A percentile compares a stretch with the other conserved stretches of the same genome.
These are phyloP conservation scores for Nakazawaea holstii DNA, from an alignment of 805 yeast genomes.

Conservation along the genomic window DNA sequence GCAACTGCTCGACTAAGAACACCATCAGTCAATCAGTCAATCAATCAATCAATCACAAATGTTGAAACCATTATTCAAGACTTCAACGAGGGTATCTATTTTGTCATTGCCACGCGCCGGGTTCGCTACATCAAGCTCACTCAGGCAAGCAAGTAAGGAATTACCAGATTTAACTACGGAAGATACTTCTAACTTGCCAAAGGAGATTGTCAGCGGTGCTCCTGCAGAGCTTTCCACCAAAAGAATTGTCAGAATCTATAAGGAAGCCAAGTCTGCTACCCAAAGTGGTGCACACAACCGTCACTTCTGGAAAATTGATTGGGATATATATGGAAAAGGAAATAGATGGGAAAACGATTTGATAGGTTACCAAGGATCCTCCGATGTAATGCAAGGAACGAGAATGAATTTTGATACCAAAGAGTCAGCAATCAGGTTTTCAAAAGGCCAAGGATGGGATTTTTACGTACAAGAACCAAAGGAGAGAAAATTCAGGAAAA, in stretches of 20 bases:
- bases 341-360: conserved; percentile 88
- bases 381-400: conserved; percentile 80
- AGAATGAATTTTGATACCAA: conserved; percentile 66
- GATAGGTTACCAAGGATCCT: conserved; percentile 77
- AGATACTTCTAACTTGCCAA: conserved; percentile 29
- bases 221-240: conserved; percentile 56
- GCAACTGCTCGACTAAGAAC: no score
- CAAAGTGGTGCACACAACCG: conserved; percentile 62
- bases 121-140: neutral
- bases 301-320: conserved; percentile 68
- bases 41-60: neutral
- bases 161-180: conserved; percentile 11
- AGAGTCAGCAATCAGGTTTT: conserved; percentile 75
- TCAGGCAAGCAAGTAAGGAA: neutral
- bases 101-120: neutral
- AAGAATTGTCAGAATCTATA: conserved; percentile 71
- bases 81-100: neutral
- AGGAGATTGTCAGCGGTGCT: conserved; percentile 72
- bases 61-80: neutral
- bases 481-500: conserved; percentile 63
- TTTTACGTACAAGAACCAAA: conserved; percentile 81
- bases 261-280: conserved; percentile 75
- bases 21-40: neutral
- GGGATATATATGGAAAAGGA: conserved; percentile 74
- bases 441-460: conserved; percentile 82